Evolutionary conservation across 106 monocot genomes (phyloP).

Genomic region (Vanilla planifolia): DNA sequence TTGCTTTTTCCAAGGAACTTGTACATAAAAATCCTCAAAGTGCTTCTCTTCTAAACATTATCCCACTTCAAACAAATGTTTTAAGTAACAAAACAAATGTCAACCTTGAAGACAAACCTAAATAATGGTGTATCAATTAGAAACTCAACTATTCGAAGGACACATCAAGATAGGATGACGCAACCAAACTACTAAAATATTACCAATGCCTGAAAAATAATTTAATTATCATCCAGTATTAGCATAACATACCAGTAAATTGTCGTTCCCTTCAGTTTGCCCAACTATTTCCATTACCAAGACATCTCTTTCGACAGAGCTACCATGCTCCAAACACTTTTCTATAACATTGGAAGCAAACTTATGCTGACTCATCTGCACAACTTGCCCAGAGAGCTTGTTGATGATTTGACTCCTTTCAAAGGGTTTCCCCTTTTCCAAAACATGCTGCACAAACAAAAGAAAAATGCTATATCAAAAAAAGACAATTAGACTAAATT

Average conservation of each 20-base stretch:
- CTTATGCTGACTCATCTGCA: constrained; percentile 93
- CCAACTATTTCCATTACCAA: constrained; percentile 72
- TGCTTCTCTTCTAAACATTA: no score
- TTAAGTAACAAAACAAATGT: no score
- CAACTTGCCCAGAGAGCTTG: constrained; percentile 78
- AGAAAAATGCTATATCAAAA: neutral
- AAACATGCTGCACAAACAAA: constrained; percentile 50
- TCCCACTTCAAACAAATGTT: no score
- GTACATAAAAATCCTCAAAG: no score
- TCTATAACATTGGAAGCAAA: constrained; percentile 96
- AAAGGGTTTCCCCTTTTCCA: constrained; percentile 47
- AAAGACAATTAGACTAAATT: no score
- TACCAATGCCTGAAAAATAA: no score
- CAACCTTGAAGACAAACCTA: no score
- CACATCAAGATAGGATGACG: no score
- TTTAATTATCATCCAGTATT: constrained; percentile 1
- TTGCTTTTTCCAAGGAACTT: no score
- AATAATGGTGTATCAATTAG: no score
- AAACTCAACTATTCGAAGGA: no score
- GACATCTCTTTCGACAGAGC: constrained; percentile 42
- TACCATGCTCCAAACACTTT: constrained; percentile 79
- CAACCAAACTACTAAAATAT: no score
- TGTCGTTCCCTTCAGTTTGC: constrained; percentile 93
- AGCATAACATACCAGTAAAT: constrained; percentile 74
- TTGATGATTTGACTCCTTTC: constrained; percentile 80